These are phyloP conservation scores for Yarrowia sp. DNA, from an alignment of 805 yeast genomes.

Conservation along the genomic window DNA sequence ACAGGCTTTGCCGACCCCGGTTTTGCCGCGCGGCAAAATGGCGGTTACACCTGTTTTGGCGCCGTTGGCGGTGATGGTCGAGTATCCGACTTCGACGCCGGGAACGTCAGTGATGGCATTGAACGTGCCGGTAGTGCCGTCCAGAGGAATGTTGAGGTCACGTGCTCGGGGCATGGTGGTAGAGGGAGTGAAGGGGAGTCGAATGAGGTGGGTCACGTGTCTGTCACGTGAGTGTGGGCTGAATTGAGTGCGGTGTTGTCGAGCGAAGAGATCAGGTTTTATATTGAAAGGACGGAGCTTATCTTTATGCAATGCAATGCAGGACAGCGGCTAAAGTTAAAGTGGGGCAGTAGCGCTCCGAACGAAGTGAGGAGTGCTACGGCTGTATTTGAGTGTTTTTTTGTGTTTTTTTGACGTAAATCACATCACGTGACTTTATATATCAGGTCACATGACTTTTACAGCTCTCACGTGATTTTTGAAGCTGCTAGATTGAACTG, in stretches of 20 bases:
- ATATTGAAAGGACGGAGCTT: background rate
- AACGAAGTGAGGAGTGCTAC: no score
- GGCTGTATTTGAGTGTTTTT: no score
- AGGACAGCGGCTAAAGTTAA: slow-evolving; percentile 2
- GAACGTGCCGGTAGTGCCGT: background rate
- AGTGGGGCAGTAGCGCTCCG: no score
- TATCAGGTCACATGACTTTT: no score
- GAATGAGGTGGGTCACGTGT: no score
- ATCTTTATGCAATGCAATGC: background rate
- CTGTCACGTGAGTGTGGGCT: no score
- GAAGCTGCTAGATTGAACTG: no score
- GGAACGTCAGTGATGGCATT: slow-evolving; percentile 20
- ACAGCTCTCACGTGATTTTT: no score
- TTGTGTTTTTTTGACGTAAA: no score
- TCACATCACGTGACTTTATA: no score
- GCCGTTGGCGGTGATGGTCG: background rate
- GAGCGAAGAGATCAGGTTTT: no score
- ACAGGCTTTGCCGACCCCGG: slow-evolving; percentile 8
- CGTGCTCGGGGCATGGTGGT: background rate
- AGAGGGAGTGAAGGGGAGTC: background rate
- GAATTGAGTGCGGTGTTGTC: no score
- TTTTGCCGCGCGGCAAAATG: slow-evolving; percentile 4
- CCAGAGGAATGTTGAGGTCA: background rate
- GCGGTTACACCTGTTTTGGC: slow-evolving; percentile 8
- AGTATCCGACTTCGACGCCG: background rate